phyloP scores from a whole-genome alignment of 2,329 filamentous ascomycete species.

The Endothia cerciana region DNA sequence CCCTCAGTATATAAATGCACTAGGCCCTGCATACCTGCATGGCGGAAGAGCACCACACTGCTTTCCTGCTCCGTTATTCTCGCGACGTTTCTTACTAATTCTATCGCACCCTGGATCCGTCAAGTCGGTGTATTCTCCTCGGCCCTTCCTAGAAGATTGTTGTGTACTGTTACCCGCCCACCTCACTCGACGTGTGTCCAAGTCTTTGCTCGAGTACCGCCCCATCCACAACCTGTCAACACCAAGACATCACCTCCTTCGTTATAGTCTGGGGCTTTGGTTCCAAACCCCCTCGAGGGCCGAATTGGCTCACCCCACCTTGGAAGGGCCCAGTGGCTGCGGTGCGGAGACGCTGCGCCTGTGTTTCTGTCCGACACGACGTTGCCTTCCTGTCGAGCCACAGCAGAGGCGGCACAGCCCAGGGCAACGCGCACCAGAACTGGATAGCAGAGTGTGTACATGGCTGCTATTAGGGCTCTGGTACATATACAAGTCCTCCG shows the following conservation, averaged over 20 bases:
- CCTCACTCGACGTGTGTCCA: slow-evolving; percentile 9
- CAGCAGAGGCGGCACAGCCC: slow-evolving; percentile 12
- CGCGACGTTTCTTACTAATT: not conserved
- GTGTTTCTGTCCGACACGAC: slow-evolving; percentile 24
- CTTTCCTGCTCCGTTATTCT: not conserved
- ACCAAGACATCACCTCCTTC: slow-evolving; percentile 1
- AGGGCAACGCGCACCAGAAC: slow-evolving; percentile 6
- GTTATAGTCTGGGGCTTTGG: not conserved
- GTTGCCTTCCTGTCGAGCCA: slow-evolving; percentile 2
- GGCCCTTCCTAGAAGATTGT: not conserved
- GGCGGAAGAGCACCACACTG: not conserved
- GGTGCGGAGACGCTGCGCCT: slow-evolving; percentile 25
- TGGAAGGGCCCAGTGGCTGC: slow-evolving; percentile 22
- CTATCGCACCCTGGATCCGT: not conserved
- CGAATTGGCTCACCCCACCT: slow-evolving; percentile 8
- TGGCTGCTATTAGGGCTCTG: slow-evolving; percentile 16
- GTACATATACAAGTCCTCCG: slow-evolving; percentile 15
- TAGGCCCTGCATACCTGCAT: not conserved
- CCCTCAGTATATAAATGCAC: slow-evolving; percentile 16
- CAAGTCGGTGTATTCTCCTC: not conserved
- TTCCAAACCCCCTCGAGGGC: not conserved
- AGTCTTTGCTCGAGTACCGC: not conserved
- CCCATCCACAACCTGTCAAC: not conserved
- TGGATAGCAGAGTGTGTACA: slow-evolving; percentile 9
- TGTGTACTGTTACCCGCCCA: slow-evolving; percentile 14